phyloP scores from a whole-genome alignment of 371 early-diverging fungal species.

The Rhizopus delemar region DNA sequence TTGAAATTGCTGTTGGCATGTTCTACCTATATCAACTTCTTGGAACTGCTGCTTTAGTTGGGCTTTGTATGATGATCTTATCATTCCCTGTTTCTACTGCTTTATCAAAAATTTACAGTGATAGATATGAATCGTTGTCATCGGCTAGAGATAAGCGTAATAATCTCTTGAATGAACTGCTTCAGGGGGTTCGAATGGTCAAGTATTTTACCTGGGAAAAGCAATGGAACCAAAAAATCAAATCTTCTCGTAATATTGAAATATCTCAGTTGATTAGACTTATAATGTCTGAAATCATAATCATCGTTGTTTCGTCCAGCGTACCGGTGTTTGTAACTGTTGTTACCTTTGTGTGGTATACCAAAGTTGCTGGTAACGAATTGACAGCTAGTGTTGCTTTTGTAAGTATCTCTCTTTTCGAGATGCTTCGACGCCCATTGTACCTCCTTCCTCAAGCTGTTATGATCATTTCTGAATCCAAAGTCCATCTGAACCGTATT shows the following conservation, averaged over 20 bases:
- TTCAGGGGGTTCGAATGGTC: slow-evolving; percentile 68
- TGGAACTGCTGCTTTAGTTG: slow-evolving; percentile 54
- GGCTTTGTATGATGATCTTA: slow-evolving; percentile 47
- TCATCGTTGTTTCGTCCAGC: slow-evolving; percentile 41
- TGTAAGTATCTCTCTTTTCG: slow-evolving; percentile 64
- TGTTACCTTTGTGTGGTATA: slow-evolving; percentile 60
- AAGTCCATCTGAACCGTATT: slow-evolving; percentile 57
- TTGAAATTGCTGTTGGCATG: slow-evolving; percentile 52
- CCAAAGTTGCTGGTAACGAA: slow-evolving; percentile 53
- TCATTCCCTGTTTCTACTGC: slow-evolving; percentile 61
- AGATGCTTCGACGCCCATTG: slow-evolving; percentile 54
- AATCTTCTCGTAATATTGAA: slow-evolving; percentile 55
- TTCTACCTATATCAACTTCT: slow-evolving; percentile 54
- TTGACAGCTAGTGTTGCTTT: slow-evolving; percentile 57
- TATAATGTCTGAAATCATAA: slow-evolving; percentile 38
- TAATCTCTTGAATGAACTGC: slow-evolving; percentile 55
- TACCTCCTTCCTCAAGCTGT: slow-evolving; percentile 49
- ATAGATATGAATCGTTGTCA: slow-evolving; percentile 20
- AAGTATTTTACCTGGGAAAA: slow-evolving; percentile 73
- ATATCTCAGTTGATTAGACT: slow-evolving; percentile 44
- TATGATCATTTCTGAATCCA: slow-evolving; percentile 39
- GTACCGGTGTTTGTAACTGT: slow-evolving; percentile 60
- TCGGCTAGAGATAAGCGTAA: slow-evolving; percentile 49
- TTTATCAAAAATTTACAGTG: slow-evolving; percentile 37
- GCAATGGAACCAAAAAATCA: slow-evolving; percentile 53